Evolutionary conservation across 2,329 filamentous ascomycete species (phyloP).

Genomic region (Colletotrichum kahawae): DNA sequence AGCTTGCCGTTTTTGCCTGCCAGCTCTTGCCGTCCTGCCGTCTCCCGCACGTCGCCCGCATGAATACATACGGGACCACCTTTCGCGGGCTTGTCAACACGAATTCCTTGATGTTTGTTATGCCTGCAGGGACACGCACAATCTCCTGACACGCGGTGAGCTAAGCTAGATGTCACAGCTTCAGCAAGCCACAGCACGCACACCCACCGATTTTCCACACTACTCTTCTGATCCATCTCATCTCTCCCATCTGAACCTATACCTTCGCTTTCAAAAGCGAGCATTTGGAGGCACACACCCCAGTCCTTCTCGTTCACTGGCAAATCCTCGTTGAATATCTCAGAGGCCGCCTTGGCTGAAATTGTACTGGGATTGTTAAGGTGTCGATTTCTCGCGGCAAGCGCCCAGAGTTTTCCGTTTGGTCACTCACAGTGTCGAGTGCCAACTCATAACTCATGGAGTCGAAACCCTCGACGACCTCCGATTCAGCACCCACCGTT

Average conservation of each 20-base stretch:
- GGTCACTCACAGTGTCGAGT: not conserved
- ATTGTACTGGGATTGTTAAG: not conserved
- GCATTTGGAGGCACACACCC: not conserved
- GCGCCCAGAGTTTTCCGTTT: not conserved
- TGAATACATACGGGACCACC: not conserved
- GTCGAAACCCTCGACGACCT: not conserved
- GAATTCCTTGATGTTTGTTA: not conserved
- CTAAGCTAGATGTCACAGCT: not conserved
- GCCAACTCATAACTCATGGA: not conserved
- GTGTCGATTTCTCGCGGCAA: not conserved
- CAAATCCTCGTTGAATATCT: not conserved
- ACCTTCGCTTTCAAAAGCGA: not conserved
- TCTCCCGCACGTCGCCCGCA: not conserved
- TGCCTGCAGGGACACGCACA: not conserved
- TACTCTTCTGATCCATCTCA: not conserved
- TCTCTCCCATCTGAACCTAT: not conserved
- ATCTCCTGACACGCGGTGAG: not conserved
- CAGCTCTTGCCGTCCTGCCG: not conserved
- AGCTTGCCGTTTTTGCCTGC: not conserved
- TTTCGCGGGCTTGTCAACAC: not conserved
- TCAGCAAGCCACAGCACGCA: conserved; percentile 10
- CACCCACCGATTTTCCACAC: not conserved
- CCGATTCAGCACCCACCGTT: not conserved
- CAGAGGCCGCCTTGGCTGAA: not conserved
- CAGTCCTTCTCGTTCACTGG: not conserved